These are phyloP conservation scores for Eimeria mitis DNA, from an alignment of 169 alveolate species.

Conservation along the genomic window DNA sequence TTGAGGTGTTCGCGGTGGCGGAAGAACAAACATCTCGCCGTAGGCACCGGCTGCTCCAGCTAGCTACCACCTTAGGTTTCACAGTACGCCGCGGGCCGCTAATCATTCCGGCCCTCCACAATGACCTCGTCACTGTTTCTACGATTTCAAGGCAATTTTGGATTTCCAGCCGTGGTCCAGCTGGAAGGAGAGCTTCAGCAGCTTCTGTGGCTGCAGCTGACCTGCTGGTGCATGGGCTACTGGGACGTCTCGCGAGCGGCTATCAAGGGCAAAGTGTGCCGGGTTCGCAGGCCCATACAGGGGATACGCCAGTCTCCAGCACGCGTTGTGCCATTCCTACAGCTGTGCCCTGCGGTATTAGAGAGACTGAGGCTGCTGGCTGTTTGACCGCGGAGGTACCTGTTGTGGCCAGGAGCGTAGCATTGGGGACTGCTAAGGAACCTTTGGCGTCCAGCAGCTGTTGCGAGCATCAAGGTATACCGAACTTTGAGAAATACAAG, in stretches of 20 bases:
- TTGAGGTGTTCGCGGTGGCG: slow-evolving; percentile 58
- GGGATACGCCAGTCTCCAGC: background rate
- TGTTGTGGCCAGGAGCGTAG: background rate
- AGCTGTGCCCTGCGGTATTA: background rate
- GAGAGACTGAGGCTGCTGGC: background rate
- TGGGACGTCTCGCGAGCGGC: background rate
- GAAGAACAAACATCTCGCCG: slow-evolving; percentile 36
- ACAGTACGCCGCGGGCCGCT: slow-evolving; percentile 68
- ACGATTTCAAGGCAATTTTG: slow-evolving; percentile 47
- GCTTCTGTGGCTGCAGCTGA: slow-evolving; percentile 72
- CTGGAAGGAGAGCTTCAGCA: slow-evolving; percentile 48
- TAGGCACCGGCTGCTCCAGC: slow-evolving; percentile 56
- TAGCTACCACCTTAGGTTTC: slow-evolving; percentile 50
- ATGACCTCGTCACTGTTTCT: slow-evolving; percentile 36
- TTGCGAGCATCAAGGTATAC: background rate
- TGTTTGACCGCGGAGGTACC: slow-evolving; percentile 23
- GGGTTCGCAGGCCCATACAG: slow-evolving; percentile 8
- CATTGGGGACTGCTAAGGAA: background rate
- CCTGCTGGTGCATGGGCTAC: background rate
- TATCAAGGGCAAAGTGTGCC: slow-evolving; percentile 9
- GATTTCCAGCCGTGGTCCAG: slow-evolving; percentile 37
- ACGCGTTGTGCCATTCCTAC: background rate
- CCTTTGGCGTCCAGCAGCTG: slow-evolving; percentile 1
- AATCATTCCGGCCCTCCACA: slow-evolving; percentile 67
- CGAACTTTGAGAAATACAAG: background rate